Base-by-base conservation (phyloP, 306 rosid genomes). In the Quercus wislizeni region DNA sequence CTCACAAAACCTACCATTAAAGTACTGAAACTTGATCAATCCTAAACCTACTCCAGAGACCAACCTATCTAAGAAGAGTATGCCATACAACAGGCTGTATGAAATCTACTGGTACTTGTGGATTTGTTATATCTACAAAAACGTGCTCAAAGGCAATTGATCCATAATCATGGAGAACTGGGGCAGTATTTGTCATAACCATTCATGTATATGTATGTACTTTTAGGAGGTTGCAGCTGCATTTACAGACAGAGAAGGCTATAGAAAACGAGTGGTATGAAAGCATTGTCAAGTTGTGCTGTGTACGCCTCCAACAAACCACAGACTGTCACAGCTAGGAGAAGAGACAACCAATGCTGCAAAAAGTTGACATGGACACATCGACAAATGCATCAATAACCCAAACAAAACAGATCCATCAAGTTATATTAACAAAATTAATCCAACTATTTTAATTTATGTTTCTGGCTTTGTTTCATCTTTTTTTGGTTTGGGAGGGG, bases 281-380 rank as follows among this genome's bases (percentile, higher is more conserved):
- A 95, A 13, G 97, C 97, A 43, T 95, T 95, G 90, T 95, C 99
- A 27, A 95, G 97, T 81, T 95, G 99, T 8, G 98, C 88, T 1
- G 99, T 95, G 88, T 89, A 90, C 74, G 99, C 99, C 93, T 95
- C 99, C 88, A 95, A 83, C 87, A 95, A 77, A 75, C 99, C 99
- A 87, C 97, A 91, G 31, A 81, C 84, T n/a, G 92, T 91, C 86
- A 93, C 96, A 5, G 97, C 97, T 23, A 91, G 69, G 71, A 93
- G 85, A 64, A 93, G 91, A 59, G 96, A 93, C 80, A 82, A 77
- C 98, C 99, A 95, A 33, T 89, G 93, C 99, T 95, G 99, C 85
- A 85, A 86, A 72, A 51, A 62, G 46, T 76, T 49, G 55, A 74
- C 30, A 79, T 25, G 61, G 28, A 76, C 31, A 71, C 28, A 76